Percentiles rank a stretch among this genome's conserved stretches.
phyloP scores from a whole-genome alignment of 139 green algal genomes.

The Picochlorum sp. region DNA sequence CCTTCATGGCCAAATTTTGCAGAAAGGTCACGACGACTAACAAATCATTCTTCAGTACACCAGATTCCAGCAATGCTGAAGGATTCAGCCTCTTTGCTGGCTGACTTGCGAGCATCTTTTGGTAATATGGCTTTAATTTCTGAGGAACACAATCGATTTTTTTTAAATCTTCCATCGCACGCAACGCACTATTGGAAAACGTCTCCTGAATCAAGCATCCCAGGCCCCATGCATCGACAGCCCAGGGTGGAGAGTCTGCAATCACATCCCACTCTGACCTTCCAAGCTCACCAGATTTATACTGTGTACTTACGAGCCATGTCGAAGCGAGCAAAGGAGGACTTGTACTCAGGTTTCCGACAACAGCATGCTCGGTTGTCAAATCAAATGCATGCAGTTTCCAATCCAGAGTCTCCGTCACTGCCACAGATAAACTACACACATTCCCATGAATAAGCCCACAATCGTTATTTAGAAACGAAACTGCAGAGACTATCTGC shows the following conservation, averaged over 20 bases:
- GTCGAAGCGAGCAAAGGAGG: slow-evolving; percentile 32
- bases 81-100: slow-evolving; percentile 77
- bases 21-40: slow-evolving; percentile 87
- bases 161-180: slow-evolving; percentile 65
- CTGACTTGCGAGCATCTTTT: slow-evolving; percentile 63
- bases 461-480: slow-evolving; percentile 95
- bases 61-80: slow-evolving; percentile 56
- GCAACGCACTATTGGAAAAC: slow-evolving; percentile 47
- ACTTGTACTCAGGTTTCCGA: background rate
- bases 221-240: slow-evolving; percentile 94
- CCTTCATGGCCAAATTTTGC: slow-evolving; percentile 84
- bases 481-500: slow-evolving; percentile 78
- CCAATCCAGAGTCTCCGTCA: slow-evolving; percentile 89
- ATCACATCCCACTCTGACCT: slow-evolving; percentile 75
- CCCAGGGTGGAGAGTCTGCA: slow-evolving; percentile 63
- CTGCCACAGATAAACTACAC: slow-evolving; percentile 72
- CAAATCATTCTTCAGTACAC: slow-evolving; percentile 85
- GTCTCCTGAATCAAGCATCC: slow-evolving; percentile 90
- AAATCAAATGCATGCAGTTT: slow-evolving; percentile 90
- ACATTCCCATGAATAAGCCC: slow-evolving; percentile 90
- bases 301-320: slow-evolving; percentile 67
- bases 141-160: slow-evolving; percentile 66
- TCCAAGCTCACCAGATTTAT: slow-evolving; percentile 81
- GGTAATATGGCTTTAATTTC: slow-evolving; percentile 46
- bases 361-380: slow-evolving; percentile 57